Conservation (phyloP, 768 basidiomycete species). For the Arthromyces matolae region DNA sequence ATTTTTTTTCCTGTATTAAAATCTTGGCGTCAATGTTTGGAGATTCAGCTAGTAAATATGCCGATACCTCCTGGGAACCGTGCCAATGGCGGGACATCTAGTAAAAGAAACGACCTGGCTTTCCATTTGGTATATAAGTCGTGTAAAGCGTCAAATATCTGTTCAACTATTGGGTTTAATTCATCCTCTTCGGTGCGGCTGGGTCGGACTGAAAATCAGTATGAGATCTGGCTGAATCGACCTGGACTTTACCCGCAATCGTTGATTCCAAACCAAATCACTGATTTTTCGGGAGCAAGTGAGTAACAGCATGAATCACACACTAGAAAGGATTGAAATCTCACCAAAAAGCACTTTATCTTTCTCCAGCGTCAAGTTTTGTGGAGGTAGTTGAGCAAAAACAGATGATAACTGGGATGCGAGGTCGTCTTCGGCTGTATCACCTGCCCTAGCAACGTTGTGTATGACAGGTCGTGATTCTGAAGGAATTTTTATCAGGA, state of each 20-base stretch:
- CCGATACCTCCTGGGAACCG: slow-evolving; percentile 4
- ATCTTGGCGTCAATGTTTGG: too few relatives aligned
- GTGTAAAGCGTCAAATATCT: slow-evolving; percentile 10
- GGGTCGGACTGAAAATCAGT: too few relatives aligned
- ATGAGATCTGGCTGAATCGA: too few relatives aligned
- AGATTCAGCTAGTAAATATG: too few relatives aligned
- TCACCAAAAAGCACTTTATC: background rate
- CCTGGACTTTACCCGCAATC: slow-evolving; percentile 10
- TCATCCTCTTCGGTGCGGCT: slow-evolving; percentile 12
- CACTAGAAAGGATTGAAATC: background rate
- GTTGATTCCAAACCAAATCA: slow-evolving; percentile 11
- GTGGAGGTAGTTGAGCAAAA: slow-evolving; percentile 1
- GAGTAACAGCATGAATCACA: background rate
- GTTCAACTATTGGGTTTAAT: slow-evolving; percentile 3
- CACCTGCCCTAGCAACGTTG: slow-evolving; percentile 3
- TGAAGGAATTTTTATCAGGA: too few relatives aligned
- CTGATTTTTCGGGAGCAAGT: background rate
- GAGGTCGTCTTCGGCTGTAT: slow-evolving; percentile 9
- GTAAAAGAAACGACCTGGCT: slow-evolving; percentile 9
- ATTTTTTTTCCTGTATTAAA: too few relatives aligned
- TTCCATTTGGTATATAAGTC: slow-evolving; percentile 11
- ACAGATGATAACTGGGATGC: background rate
- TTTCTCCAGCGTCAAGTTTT: background rate
- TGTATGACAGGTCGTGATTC: too few relatives aligned
- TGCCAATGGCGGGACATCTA: slow-evolving; percentile 10